These are phyloP conservation scores for Gardenia jasminoides DNA, from an alignment of 257 asterid genomes.

Conservation along the genomic window DNA sequence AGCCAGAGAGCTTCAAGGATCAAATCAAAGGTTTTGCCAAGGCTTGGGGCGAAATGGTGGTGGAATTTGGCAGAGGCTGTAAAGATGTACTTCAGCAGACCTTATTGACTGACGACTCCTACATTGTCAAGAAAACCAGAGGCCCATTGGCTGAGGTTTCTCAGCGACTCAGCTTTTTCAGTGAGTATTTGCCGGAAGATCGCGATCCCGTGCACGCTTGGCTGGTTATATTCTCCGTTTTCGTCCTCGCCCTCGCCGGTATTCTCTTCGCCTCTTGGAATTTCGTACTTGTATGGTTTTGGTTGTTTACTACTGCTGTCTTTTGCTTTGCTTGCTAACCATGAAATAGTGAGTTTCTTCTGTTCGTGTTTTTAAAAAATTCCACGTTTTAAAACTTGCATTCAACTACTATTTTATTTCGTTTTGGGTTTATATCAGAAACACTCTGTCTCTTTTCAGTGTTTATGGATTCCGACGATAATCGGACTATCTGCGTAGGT, in stretches of 20 bases:
- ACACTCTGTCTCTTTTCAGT: too few relatives aligned
- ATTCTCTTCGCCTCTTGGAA: neutral
- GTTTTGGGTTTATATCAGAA: too few relatives aligned
- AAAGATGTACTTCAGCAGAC: slow-evolving; percentile 82
- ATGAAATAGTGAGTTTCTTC: slow-evolving; percentile 7
- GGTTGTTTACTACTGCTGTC: neutral
- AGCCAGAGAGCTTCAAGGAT: slow-evolving; percentile 66
- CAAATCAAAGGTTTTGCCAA: slow-evolving; percentile 75
- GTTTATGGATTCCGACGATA: neutral
- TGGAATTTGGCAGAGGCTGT: slow-evolving; percentile 71
- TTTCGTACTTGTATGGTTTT: neutral
- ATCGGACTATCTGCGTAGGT: too few relatives aligned
- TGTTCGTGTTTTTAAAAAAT: neutral
- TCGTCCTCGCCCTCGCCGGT: slow-evolving; percentile 71
- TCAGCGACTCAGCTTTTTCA: slow-evolving; percentile 53
- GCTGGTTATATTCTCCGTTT: slow-evolving; percentile 65
- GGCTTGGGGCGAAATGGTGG: slow-evolving; percentile 84
- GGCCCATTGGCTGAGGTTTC: slow-evolving; percentile 56
- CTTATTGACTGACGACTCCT: slow-evolving; percentile 70
- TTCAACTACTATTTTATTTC: too few relatives aligned
- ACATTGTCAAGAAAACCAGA: slow-evolving; percentile 58
- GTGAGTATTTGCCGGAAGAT: slow-evolving; percentile 87
- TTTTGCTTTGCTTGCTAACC: neutral
- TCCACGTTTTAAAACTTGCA: too few relatives aligned
- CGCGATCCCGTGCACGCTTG: slow-evolving; percentile 82